Percentiles rank a stretch among this genome's conserved stretches.
Evolutionary conservation across 2,329 filamentous ascomycete genomes (phyloP).

Genomic region (Cladosporium cucumerinum): DNA sequence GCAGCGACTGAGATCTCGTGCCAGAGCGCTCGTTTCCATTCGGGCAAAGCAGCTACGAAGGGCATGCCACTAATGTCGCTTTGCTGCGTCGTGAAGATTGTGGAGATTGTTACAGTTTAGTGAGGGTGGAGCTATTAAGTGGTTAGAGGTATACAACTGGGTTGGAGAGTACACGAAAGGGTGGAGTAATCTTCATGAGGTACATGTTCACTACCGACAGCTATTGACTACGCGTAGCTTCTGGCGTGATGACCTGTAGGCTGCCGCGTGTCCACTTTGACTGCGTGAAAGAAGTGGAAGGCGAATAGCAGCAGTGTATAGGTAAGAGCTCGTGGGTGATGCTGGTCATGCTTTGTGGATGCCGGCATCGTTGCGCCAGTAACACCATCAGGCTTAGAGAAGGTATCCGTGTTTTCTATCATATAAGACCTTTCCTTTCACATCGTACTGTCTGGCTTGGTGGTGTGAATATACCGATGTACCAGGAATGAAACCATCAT

Average conservation of each 20-base stretch:
- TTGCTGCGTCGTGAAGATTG: neutral
- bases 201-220: neutral
- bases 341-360: neutral
- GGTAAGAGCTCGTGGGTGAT: neutral
- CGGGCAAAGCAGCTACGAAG: neutral
- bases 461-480: neutral
- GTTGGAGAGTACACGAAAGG: neutral
- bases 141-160: neutral
- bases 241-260: neutral
- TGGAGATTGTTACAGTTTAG: neutral
- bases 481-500: neutral
- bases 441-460: neutral
- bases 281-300: neutral
- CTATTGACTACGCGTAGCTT: neutral
- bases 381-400: neutral
- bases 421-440: neutral
- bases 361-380: neutral
- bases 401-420: neutral
- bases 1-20: neutral
- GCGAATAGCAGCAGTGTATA: neutral
- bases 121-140: neutral
- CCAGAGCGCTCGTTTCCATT: conserved; percentile 1
- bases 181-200: conserved; percentile 5
- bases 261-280: neutral
- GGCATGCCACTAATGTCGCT: neutral